Conservation (phyloP, 2,329 filamentous ascomycete species). For the Pseudopyrenochaeta lycopersici region DNA sequence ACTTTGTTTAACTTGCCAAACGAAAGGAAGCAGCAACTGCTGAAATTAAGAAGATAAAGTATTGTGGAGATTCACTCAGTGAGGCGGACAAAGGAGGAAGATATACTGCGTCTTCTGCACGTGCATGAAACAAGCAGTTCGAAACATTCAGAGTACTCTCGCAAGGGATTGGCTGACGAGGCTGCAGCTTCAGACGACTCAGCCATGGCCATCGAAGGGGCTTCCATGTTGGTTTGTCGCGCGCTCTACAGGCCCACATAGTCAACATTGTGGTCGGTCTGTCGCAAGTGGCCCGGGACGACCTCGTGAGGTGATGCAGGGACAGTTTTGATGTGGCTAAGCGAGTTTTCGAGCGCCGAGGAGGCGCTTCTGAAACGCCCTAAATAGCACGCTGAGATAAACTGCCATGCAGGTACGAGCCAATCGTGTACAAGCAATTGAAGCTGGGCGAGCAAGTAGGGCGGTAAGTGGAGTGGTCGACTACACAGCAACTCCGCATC, state of each 20-base stretch:
- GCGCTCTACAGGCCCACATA: slow-evolving; percentile 35
- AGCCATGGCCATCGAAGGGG: slow-evolving; percentile 35
- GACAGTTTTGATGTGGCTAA: slow-evolving; percentile 22
- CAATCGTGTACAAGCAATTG: slow-evolving; percentile 19
- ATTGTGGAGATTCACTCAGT: slow-evolving; percentile 11
- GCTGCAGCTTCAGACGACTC: slow-evolving; percentile 24
- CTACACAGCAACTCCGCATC: slow-evolving; percentile 14
- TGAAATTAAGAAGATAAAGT: slow-evolving; percentile 26
- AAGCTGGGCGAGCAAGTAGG: slow-evolving; percentile 9
- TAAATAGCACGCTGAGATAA: slow-evolving; percentile 26
- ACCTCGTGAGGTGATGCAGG: slow-evolving; percentile 27
- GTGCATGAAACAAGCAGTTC: slow-evolving; percentile 33
- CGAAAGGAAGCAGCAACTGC: slow-evolving; percentile 23
- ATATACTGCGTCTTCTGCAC: slow-evolving; percentile 34
- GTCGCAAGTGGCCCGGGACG: slow-evolving; percentile 19
- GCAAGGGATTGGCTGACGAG: slow-evolving; percentile 23
- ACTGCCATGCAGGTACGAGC: slow-evolving; percentile 34
- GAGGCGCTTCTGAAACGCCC: slow-evolving; percentile 43
- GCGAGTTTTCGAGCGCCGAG: slow-evolving; percentile 24
- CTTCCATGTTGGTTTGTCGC: slow-evolving; percentile 39
- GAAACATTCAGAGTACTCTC: slow-evolving; percentile 25
- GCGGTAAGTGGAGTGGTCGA: slow-evolving; percentile 25
- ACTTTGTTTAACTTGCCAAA: slow-evolving; percentile 40
- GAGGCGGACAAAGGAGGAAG: slow-evolving; percentile 27
- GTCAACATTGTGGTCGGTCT: slow-evolving; percentile 16